Percentiles rank a stretch among this genome's conserved stretches.
These are phyloP conservation scores for Paraconiothyrium sp. DNA, from an alignment of 2,329 filamentous ascomycete genomes.

Conservation along the genomic window DNA sequence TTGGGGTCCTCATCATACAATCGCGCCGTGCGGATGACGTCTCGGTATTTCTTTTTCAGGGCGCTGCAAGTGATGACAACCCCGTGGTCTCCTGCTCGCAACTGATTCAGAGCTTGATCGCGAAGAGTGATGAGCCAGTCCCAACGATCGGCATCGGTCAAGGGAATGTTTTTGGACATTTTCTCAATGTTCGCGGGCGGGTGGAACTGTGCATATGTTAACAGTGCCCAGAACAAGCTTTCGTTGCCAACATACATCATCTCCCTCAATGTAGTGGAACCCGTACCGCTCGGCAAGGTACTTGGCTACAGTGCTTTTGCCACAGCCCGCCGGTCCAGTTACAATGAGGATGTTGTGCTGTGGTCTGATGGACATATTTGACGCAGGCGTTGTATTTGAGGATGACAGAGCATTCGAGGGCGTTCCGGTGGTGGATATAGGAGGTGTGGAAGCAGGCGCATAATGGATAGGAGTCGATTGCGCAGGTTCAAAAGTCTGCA, in stretches of 20 bases:
- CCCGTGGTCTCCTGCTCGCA: constrained; percentile 55
- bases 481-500: constrained; percentile 46
- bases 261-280: constrained; percentile 61
- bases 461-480: constrained; percentile 41
- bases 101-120: constrained; percentile 53
- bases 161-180: constrained; percentile 83
- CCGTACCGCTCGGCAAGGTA: constrained; percentile 54
- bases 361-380: constrained; percentile 41
- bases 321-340: constrained; percentile 63
- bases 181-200: constrained; percentile 71
- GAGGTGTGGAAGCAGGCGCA: constrained; percentile 41
- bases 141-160: constrained; percentile 95
- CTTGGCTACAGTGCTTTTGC: constrained; percentile 63
- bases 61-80: constrained; percentile 98
- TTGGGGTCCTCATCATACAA: constrained; percentile 57
- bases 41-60: constrained; percentile 95
- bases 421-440: constrained; percentile 38
- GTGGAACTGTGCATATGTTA: constrained; percentile 54
- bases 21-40: constrained; percentile 65
- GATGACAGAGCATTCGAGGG: constrained; percentile 33
- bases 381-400: constrained; percentile 23
- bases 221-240: constrained; percentile 8
- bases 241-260: constrained; percentile 52
- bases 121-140: constrained; percentile 79
- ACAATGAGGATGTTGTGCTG: constrained; percentile 62